These are phyloP conservation scores for Myxozyma neglecta DNA, from an alignment of 805 yeast genomes.

Conservation along the genomic window DNA sequence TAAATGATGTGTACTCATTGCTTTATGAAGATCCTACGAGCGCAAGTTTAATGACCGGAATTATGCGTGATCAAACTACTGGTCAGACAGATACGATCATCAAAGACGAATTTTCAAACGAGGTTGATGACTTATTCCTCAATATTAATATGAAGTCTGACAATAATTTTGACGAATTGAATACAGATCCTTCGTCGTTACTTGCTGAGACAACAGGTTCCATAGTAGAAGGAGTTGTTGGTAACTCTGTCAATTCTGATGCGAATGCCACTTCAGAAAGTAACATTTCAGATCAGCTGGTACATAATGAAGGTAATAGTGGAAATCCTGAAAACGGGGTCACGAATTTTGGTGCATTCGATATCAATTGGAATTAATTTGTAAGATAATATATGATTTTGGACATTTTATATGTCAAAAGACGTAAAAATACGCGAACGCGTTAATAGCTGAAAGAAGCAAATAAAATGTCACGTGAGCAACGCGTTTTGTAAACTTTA, in stretches of 20 bases:
- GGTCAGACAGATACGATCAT: not conserved
- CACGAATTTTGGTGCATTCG: constrained; percentile 15
- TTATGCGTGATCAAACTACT: constrained; percentile 6
- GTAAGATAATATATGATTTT: not conserved
- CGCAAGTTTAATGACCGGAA: constrained; percentile 20
- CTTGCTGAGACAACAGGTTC: not conserved
- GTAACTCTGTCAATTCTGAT: not conserved
- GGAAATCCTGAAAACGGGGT: constrained; percentile 1
- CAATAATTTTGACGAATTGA: not conserved
- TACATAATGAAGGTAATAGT: not conserved
- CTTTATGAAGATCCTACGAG: constrained; percentile 26
- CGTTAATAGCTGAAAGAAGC: no score
- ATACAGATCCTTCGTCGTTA: not conserved
- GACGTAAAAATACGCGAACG: no score
- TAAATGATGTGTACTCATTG: constrained; percentile 30
- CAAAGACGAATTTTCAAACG: not conserved
- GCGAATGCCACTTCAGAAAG: not conserved
- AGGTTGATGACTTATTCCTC: not conserved
- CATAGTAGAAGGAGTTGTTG: not conserved
- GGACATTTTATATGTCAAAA: not conserved
- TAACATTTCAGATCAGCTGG: not conserved
- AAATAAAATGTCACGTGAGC: no score
- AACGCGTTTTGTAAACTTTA: no score
- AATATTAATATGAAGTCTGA: not conserved
- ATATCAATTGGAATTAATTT: constrained; percentile 8